phyloP scores from a whole-genome alignment of 1,284 basidiomycete genomes.

The Clitocybe nebularis region DNA sequence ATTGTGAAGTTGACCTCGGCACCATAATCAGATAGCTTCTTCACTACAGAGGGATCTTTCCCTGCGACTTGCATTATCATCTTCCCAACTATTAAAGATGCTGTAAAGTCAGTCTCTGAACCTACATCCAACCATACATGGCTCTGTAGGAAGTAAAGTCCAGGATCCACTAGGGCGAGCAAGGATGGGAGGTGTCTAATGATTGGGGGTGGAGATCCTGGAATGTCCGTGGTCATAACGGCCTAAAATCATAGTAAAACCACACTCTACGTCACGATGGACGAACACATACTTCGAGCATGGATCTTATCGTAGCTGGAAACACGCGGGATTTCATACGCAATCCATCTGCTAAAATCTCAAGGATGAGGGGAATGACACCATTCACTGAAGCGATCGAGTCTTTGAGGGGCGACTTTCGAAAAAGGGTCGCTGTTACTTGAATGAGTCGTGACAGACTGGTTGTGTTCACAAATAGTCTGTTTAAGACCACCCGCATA shows the following conservation, averaged over 20 bases:
- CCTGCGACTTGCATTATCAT: conserved; percentile 46
- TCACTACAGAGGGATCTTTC: conserved; percentile 31
- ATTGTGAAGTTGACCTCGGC: conserved; percentile 23
- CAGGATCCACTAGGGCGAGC: conserved; percentile 43
- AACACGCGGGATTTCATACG: conserved; percentile 47
- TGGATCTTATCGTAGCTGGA: conserved; percentile 44
- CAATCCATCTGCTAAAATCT: conserved; percentile 52
- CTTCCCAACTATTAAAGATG: conserved; percentile 48
- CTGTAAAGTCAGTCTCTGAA: conserved; percentile 48
- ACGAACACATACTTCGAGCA: conserved; percentile 43
- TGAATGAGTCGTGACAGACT: conserved; percentile 49
- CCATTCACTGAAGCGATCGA: conserved; percentile 31
- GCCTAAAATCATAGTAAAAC: conserved; percentile 22
- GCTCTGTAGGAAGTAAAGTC: conserved; percentile 48
- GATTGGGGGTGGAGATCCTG: conserved; percentile 12
- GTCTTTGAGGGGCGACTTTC: conserved; percentile 29
- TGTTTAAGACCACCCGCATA: conserved; percentile 47
- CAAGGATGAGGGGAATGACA: conserved; percentile 47
- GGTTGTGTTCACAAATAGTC: conserved; percentile 42
- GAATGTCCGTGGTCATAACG: conserved; percentile 24
- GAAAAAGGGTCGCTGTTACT: conserved; percentile 42
- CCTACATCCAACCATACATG: conserved; percentile 40
- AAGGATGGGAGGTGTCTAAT: conserved; percentile 23
- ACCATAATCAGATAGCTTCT: conserved; percentile 28
- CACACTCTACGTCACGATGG: background rate